Evolutionary conservation across 116 monocot species (phyloP), one percentile per base, ranked within the genome.

Genomic region (Thalassia testudinum): DNA sequence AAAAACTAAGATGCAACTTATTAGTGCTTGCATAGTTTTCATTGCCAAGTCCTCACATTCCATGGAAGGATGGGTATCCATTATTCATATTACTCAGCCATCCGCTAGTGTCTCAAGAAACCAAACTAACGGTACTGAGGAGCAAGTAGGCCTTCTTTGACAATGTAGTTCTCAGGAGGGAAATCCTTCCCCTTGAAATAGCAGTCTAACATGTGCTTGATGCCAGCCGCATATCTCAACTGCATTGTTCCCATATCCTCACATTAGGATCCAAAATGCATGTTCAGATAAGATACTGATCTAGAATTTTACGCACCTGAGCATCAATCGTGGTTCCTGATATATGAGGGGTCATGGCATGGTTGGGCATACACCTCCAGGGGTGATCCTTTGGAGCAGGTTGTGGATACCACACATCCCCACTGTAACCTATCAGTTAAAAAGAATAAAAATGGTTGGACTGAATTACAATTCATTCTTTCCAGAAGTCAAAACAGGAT

Each of bases 331-430:
- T 92, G 0, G 92, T 92, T 51, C 87, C 92, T 6, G 88, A 95
- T 42, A 81, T 81, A 51, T 95, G 95, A 53, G 95, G 95, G 1
- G 88, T 95, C 95, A 95, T 95, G 4, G 95, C 95, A 11, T 95
- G 87, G 65, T 95, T 87, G 23, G 88, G 95, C 95, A 95, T 95
- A 63, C 72, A 70, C 17, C 95, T 69, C 95, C 95, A 95, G 18
- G 87, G 87, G 54, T 95, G 95, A 58, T 95, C 95, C 65, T 81
- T 95, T 1, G 95, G 95, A 59, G 95, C 95, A 49, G 95, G 95
- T 26, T 95, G 95, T 49, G 88, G 95, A 52, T 69, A 52, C 95
- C 95, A 95, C 18, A 95, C 95, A 67, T 95, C 95, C 21, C 95
- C 95, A 68, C 95, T 74, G 62, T 95, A 95, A 60, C 95, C 95